Evolutionary conservation across 2,329 filamentous ascomycete genomes (phyloP).

Genomic region (Colletotrichum tropicicola): DNA sequence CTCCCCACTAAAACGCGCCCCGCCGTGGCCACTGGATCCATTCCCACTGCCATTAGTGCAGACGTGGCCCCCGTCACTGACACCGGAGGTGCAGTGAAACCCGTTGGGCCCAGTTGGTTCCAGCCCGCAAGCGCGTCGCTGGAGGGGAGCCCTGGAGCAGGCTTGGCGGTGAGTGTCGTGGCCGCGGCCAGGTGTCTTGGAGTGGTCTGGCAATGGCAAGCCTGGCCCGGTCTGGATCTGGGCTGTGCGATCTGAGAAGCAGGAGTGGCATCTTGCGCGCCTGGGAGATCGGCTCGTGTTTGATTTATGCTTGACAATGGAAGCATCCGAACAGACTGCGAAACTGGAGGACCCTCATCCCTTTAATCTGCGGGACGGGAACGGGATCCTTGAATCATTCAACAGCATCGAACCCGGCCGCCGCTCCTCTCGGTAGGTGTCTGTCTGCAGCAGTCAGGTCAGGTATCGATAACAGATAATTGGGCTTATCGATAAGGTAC

Average conservation of each 20-base stretch:
- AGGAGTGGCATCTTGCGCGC: not conserved
- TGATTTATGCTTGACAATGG: slow-evolving; percentile 26
- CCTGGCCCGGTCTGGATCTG: slow-evolving; percentile 2
- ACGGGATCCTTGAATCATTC: slow-evolving; percentile 12
- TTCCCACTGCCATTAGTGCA: not conserved
- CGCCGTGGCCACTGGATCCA: not conserved
- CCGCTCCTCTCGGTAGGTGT: too few relatives aligned
- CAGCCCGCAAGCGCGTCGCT: slow-evolving; percentile 9
- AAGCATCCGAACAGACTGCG: slow-evolving; percentile 23
- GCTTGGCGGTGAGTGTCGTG: slow-evolving; percentile 26
- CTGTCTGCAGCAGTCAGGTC: too few relatives aligned
- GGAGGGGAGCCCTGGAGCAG: not conserved
- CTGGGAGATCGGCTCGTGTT: slow-evolving; percentile 19
- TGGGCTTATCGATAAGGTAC: not conserved
- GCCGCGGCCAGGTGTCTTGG: not conserved
- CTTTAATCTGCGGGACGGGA: slow-evolving; percentile 17
- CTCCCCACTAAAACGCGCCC: slow-evolving; percentile 10
- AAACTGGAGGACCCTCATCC: slow-evolving; percentile 12
- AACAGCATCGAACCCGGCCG: not conserved
- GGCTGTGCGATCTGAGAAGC: slow-evolving; percentile 10
- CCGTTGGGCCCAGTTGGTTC: slow-evolving; percentile 17
- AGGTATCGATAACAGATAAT: too few relatives aligned
- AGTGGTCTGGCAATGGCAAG: slow-evolving; percentile 19
- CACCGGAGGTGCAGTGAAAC: slow-evolving; percentile 19
- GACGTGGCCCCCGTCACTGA: slow-evolving; percentile 22